Conservation (phyloP, 2,329 filamentous ascomycete genomes). For the Aureobasidium sp. region DNA sequence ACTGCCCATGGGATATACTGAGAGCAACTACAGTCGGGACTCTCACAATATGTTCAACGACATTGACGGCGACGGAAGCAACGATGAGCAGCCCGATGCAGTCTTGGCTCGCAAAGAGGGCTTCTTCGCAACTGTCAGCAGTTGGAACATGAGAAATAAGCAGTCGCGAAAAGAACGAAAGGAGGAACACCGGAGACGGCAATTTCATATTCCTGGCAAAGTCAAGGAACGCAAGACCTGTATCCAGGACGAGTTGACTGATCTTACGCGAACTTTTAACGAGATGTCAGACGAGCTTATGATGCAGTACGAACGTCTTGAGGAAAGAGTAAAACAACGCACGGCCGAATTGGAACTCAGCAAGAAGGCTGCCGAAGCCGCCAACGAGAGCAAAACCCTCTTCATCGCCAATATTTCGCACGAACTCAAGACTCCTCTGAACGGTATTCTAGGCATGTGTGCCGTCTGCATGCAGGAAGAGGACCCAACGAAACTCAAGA, state of each 20-base stretch:
- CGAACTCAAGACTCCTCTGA: conserved; percentile 87
- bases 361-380: conserved; percentile 88
- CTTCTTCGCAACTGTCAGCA: conserved; percentile 29
- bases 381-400: conserved; percentile 92
- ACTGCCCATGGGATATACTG: conserved; percentile 50
- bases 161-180: conserved; percentile 25
- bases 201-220: conserved; percentile 77
- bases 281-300: conserved; percentile 87
- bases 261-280: conserved; percentile 78
- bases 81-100: conserved; percentile 39
- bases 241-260: conserved; percentile 76
- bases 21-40: conserved; percentile 31
- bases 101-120: conserved; percentile 38
- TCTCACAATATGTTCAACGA: conserved; percentile 25
- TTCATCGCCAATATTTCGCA: conserved; percentile 92
- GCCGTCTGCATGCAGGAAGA: conserved; percentile 90
- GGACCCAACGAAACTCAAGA: conserved; percentile 66
- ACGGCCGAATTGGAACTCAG: conserved; percentile 80
- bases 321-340: conserved; percentile 74
- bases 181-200: conserved; percentile 36
- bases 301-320: conserved; percentile 75
- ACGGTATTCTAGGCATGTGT: conserved; percentile 91
- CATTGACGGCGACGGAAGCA: conserved; percentile 23
- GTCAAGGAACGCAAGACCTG: conserved; percentile 68
- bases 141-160: conserved; percentile 25